Base-by-base conservation (phyloP, 257 asterid genomes). In the Fraxinus cuspidata region DNA sequence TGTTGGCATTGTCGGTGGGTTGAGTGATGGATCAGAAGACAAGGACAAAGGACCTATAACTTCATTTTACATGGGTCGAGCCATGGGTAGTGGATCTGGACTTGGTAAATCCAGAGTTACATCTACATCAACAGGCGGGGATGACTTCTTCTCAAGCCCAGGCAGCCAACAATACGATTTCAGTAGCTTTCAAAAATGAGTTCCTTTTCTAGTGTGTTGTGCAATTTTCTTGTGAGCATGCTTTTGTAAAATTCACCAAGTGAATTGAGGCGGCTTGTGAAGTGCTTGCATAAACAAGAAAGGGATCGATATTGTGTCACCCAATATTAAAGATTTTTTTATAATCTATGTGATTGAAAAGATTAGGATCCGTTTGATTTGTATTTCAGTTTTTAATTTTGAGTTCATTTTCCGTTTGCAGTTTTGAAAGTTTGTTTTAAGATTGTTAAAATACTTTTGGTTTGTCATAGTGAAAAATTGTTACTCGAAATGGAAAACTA, bases 1-100 rank as follows among this genome's bases (percentile, higher is more conserved):
- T 85, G 91, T 92, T 29, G 98, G 98, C 58, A 83, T 90, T 9
- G 88, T 92, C 21, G 96, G 97, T 35, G 92, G 96, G 71, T 80
- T 90, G 80, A 83, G 70, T 15, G 96, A 83, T 71, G 92, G 87
- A 47, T 79, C 84, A 12, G 94, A 88, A 49, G 95, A 87, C 77
- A 90, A 84, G 82, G 89, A 88, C 58, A 86, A 84, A 84, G 97
- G 92, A 40, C 82, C 86, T 63, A 63, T 89, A 63, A 79, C 92
- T 77, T 78, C 95, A 35, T 89, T 87, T 80, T 82, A 88, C 84
- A 85, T 63, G 88, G 94, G 96, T 64, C 78, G 80, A 67, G 84
- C 89, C n/a, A 87, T 92, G 92, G 93, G 94, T 81, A 74, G 83
- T 58, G 96, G 96, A 44, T 68, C 97, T 8, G 86, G 85, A 65